Conservation (phyloP, 2,329 filamentous ascomycete species). For the Talaromyces sp. region DNA sequence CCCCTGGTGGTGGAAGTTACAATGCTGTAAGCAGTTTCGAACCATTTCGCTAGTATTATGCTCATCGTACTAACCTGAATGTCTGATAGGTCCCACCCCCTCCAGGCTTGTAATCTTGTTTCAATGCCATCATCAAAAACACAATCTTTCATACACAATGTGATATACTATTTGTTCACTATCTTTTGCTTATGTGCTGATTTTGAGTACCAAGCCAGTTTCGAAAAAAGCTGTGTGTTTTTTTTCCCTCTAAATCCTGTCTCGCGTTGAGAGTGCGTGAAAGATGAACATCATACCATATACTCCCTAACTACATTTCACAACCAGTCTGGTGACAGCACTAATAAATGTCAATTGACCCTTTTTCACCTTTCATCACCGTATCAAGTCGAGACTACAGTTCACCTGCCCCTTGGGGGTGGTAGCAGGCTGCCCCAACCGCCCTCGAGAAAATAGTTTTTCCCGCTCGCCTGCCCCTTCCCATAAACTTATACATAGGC, state of each 20-base stretch:
- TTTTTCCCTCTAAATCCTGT: neutral
- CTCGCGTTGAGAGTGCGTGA: neutral
- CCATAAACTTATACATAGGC: no score
- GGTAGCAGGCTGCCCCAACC: no score
- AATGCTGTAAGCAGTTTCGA: conserved; percentile 53
- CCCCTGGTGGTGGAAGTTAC: conserved; percentile 52
- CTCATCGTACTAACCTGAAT: conserved; percentile 1
- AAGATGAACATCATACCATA: neutral
- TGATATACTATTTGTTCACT: neutral
- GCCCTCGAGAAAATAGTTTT: no score
- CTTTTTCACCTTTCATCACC: no score
- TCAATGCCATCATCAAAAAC: neutral
- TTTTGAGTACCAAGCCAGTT: neutral
- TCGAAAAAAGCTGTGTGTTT: neutral
- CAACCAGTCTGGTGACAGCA: neutral
- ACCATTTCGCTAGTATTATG: neutral
- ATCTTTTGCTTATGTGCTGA: neutral
- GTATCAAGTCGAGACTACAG: no score
- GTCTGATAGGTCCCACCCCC: conserved; percentile 45
- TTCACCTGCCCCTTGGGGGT: no score
- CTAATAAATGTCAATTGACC: neutral
- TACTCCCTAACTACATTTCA: neutral
- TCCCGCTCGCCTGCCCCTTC: no score
- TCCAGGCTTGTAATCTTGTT: conserved; percentile 41
- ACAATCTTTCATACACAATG: conserved; percentile 1